Evolutionary conservation across 2,329 filamentous ascomycete genomes (phyloP).

Genomic region (Fusarium albidum): DNA sequence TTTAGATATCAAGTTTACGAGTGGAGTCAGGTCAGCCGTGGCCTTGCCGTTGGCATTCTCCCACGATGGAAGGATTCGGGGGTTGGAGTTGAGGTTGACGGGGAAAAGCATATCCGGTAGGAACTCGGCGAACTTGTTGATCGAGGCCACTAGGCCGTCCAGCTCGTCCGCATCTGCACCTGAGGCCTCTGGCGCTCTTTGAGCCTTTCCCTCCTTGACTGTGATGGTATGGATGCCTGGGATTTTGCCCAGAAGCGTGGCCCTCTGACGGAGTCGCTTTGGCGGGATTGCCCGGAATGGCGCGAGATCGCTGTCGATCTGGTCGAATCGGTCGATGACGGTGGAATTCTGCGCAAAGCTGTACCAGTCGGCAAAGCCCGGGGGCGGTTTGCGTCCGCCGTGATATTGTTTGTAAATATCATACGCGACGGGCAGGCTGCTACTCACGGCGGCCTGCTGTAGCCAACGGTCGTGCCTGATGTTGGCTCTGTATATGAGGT

Average conservation of each 20-base stretch:
- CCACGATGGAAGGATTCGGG: slow-evolving; percentile 61
- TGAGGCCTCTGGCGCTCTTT: slow-evolving; percentile 46
- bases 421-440: slow-evolving; percentile 56
- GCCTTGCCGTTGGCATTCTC: slow-evolving; percentile 57
- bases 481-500: slow-evolving; percentile 58
- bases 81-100: slow-evolving; percentile 72
- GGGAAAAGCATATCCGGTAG: slow-evolving; percentile 86
- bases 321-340: slow-evolving; percentile 83
- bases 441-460: slow-evolving; percentile 55
- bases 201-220: slow-evolving; percentile 70
- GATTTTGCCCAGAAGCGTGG: slow-evolving; percentile 48
- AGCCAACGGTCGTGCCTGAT: slow-evolving; percentile 60
- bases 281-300: slow-evolving; percentile 83
- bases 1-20: slow-evolving; percentile 42
- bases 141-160: slow-evolving; percentile 67
- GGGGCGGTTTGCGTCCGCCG: slow-evolving; percentile 75
- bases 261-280: slow-evolving; percentile 69
- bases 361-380: slow-evolving; percentile 86
- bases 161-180: slow-evolving; percentile 47
- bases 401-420: slow-evolving; percentile 60
- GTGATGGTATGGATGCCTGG: slow-evolving; percentile 59
- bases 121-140: slow-evolving; percentile 74
- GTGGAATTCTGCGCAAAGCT: slow-evolving; percentile 76
- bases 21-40: slow-evolving; percentile 37
- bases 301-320: slow-evolving; percentile 76